Evolutionary conservation across 306 rosid genomes (phyloP), one percentile per base, ranked within the genome.

Genomic region (Castanopsis chinensis): DNA sequence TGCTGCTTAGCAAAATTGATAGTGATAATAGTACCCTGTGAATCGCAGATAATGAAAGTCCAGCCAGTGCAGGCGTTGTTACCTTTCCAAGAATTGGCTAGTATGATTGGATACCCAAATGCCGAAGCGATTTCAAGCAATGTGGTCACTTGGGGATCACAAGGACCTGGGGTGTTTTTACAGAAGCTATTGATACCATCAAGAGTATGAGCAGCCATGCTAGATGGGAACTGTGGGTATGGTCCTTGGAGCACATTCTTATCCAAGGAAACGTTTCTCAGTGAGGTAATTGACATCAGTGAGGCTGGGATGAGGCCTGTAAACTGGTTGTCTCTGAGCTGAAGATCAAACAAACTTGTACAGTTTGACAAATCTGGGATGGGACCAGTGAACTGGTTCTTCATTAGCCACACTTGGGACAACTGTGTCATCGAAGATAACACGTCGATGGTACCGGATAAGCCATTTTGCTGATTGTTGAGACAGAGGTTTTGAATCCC

Each of bases 261-360:
- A 12, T 83, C 92, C 79, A 91, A 21, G 71, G 85, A 77, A 74
- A 94, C 85, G 19, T 76, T 89, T 30, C 2, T 20, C 77, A 94
- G 43, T 18, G 80, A 77, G 6, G 90, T 1, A 13, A 89, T 33
- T 12, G 37, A 17, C 72, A 59, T 84, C 74, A 92, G 41, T 0
- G 96, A 82, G 10, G 69, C 12, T 4, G 97, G 96, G 27, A 94
- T 89, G 8, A 92, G n/a, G 27, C 98, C 98, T 0, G 86, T 82
- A 1, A 93, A 81, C 60, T 19, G 72, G 54, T 93, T 93, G 58
- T 88, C 93, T 13, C 98, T 59, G 3, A 93, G 93, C 83, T 88
- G 97, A 71, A 93, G 86, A 85, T 91, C 93, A 21, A 72, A 78
- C 79, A 93, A 68, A 64, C 20, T 1, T 5, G 41, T 78, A 35